A percentile compares a stretch with the other conserved stretches of the same genome.
These are phyloP conservation scores for Fusarium transvaalense DNA, from an alignment of 2,329 filamentous ascomycete species.

Conservation along the genomic window DNA sequence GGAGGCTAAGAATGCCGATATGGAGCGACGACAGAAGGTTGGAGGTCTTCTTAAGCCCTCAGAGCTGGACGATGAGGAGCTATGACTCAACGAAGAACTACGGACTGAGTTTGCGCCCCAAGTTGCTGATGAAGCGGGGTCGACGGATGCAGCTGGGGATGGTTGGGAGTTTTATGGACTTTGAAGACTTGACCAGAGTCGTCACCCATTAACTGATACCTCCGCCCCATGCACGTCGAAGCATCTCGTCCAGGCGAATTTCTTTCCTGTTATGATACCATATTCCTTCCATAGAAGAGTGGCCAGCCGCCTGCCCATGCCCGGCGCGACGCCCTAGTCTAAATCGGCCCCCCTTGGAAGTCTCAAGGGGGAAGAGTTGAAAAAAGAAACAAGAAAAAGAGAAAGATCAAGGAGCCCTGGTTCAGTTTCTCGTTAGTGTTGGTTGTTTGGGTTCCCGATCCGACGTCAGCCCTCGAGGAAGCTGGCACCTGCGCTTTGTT, in stretches of 20 bases:
- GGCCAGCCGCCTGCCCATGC: slow-evolving; percentile 22
- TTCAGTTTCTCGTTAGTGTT: slow-evolving; percentile 12
- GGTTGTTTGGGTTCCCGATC: slow-evolving; percentile 12
- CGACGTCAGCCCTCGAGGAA: slow-evolving; percentile 12
- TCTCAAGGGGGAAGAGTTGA: slow-evolving; percentile 15
- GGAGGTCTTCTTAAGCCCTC: slow-evolving; percentile 96
- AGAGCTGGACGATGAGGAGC: slow-evolving; percentile 91
- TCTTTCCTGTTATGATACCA: slow-evolving; percentile 52
- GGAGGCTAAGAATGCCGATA: slow-evolving; percentile 87
- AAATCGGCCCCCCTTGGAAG: slow-evolving; percentile 15
- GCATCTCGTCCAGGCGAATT: slow-evolving; percentile 41
- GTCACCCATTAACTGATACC: neutral
- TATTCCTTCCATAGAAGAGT: slow-evolving; percentile 49
- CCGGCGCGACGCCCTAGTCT: slow-evolving; percentile 35
- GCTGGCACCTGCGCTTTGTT: slow-evolving; percentile 17
- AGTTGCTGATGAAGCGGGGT: slow-evolving; percentile 46
- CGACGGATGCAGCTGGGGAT: slow-evolving; percentile 57
- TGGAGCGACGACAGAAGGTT: slow-evolving; percentile 93
- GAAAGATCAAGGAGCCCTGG: slow-evolving; percentile 27
- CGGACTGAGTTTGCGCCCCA: slow-evolving; percentile 69
- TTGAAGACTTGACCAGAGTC: slow-evolving; percentile 48
- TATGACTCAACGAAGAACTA: slow-evolving; percentile 84
- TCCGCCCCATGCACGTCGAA: neutral
- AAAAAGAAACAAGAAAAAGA: slow-evolving; percentile 10
- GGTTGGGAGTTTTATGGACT: slow-evolving; percentile 77